A percentile compares a stretch with the other conserved stretches of the same genome.
phyloP scores from a whole-genome alignment of 2,329 filamentous ascomycete genomes.

The Fusarium sterilihyphosum region DNA sequence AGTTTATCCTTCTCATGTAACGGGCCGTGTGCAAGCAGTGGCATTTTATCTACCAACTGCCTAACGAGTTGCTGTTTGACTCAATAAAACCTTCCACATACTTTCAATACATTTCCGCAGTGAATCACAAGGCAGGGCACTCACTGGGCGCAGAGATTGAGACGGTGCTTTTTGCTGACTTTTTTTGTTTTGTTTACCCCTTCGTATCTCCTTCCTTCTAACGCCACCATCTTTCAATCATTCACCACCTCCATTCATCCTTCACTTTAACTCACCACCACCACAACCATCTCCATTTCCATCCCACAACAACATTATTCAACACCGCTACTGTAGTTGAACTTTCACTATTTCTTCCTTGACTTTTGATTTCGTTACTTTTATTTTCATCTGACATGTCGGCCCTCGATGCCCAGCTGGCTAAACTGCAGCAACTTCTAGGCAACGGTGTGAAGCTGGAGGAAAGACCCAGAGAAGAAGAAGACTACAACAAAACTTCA shows the following conservation, averaged over 20 bases:
- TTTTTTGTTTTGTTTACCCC: background rate
- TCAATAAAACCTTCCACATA: background rate
- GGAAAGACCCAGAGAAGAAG: constrained; percentile 1
- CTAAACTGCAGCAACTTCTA: constrained; percentile 34
- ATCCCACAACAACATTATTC: background rate
- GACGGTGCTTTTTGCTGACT: background rate
- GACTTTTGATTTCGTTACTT: background rate
- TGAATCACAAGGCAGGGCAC: constrained; percentile 8
- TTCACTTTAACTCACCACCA: background rate
- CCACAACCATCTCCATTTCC: background rate
- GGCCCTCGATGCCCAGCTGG: constrained; percentile 29
- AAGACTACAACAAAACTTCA: background rate
- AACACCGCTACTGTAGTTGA: background rate
- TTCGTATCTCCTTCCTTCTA: background rate
- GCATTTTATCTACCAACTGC: background rate
- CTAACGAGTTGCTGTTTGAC: background rate
- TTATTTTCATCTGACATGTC: constrained; percentile 26
- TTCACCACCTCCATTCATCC: background rate
- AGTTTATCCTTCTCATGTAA: background rate
- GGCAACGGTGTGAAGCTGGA: constrained; percentile 33
- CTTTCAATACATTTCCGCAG: background rate
- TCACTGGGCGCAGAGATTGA: background rate
- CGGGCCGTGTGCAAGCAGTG: background rate
- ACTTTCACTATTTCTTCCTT: background rate
- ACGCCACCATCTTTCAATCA: background rate